Evolutionary conservation across 306 rosid genomes (phyloP).

Genomic region (Hylodesmum podocarpum): DNA sequence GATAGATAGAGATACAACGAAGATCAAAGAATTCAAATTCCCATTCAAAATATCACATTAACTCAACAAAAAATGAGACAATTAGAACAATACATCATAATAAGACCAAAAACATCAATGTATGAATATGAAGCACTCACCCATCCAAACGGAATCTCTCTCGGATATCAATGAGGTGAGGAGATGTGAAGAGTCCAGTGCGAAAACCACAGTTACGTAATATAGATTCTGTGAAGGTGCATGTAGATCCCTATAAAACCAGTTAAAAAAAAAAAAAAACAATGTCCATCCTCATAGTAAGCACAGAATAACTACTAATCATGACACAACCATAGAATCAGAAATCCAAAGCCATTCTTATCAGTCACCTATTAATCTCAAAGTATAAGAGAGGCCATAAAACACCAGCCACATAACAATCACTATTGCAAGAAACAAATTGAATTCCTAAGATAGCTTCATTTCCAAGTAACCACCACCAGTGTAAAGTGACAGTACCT

Average conservation of each 20-base stretch:
- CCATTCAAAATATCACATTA: not conserved
- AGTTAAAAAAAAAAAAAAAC: conserved; percentile 30
- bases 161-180: conserved; percentile 94
- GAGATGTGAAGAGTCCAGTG: conserved; percentile 95
- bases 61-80: not conserved
- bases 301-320: not conserved
- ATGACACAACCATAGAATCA: not conserved
- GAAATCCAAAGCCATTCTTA: conserved; percentile 12
- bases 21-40: conserved; percentile 13
- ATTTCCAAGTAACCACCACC: conserved; percentile 31
- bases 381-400: not conserved
- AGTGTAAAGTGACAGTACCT: conserved; percentile 51
- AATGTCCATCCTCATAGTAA: conserved; percentile 28
- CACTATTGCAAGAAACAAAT: conserved; percentile 8
- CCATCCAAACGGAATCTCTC: conserved; percentile 95
- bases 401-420: not conserved
- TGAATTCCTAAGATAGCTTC: conserved; percentile 21
- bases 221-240: conserved; percentile 88
- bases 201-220: conserved; percentile 87
- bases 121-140: conserved; percentile 53
- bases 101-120: not conserved
- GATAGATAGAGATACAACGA: not conserved
- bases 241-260: conserved; percentile 83
- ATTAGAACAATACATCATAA: conserved; percentile 18
- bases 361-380: conserved; percentile 2